Percentiles rank a stretch among this genome's conserved stretches.
These are phyloP conservation scores for Grigorovia humatica DNA, from an alignment of 805 yeast genomes.

Conservation along the genomic window DNA sequence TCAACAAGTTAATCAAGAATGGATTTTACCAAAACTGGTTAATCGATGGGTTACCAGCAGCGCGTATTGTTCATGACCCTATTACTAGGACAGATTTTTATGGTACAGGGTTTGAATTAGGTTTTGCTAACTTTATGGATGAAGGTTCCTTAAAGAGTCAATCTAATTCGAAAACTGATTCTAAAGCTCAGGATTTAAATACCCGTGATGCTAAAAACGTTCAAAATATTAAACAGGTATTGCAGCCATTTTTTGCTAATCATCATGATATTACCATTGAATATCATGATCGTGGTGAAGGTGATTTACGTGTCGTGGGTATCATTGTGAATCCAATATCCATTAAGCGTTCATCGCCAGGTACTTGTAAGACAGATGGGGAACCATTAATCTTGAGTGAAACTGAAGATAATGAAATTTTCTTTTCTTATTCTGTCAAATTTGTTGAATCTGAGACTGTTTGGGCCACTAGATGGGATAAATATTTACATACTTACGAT, in stretches of 20 bases:
- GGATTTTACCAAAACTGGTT: conserved; percentile 89
- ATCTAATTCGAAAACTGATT: background rate
- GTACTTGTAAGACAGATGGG: conserved; percentile 24
- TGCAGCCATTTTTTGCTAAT: conserved; percentile 56
- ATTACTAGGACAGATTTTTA: conserved; percentile 55
- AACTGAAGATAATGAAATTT: conserved; percentile 45
- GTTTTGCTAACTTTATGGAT: conserved; percentile 45
- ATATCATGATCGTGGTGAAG: conserved; percentile 64
- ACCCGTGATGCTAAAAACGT: conserved; percentile 12
- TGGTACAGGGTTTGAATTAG: conserved; percentile 75
- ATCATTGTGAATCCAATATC: conserved; percentile 69
- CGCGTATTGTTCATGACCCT: conserved; percentile 46
- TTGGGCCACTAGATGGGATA: conserved; percentile 99
- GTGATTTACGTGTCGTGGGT: conserved; percentile 81
- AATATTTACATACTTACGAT: conserved; percentile 81
- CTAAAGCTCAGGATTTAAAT: conserved; percentile 6
- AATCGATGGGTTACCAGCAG: conserved; percentile 91
- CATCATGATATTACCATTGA: conserved; percentile 74
- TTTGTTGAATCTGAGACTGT: conserved; percentile 62
- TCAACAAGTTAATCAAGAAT: conserved; percentile 67
- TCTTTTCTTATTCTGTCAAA: conserved; percentile 73
- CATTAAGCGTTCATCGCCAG: conserved; percentile 33
- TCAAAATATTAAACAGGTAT: conserved; percentile 15
- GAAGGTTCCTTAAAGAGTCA: background rate
- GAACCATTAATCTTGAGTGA: conserved; percentile 40